A percentile compares a stretch with the other conserved stretches of the same genome.
phyloP scores from a whole-genome alignment of 208 protist species.

The Trypanosoma mega region DNA sequence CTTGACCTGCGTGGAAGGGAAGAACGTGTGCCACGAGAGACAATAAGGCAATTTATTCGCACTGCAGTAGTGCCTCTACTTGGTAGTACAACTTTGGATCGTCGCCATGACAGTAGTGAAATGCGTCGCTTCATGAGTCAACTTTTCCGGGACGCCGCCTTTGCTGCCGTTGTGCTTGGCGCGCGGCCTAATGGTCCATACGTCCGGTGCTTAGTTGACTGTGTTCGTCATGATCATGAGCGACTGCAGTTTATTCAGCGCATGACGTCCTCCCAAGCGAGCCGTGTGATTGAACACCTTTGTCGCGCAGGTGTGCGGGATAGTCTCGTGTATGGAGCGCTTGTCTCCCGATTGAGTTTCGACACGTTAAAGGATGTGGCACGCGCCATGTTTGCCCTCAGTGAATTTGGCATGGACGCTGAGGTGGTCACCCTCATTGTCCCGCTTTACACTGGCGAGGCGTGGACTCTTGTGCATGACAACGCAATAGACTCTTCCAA shows the following conservation, averaged over 20 bases:
- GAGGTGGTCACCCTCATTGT: constrained; percentile 61
- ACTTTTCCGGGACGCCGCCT: constrained; percentile 73
- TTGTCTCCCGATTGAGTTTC: constrained; percentile 66
- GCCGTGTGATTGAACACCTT: constrained; percentile 72
- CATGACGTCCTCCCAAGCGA: constrained; percentile 79
- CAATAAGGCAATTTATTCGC: constrained; percentile 61
- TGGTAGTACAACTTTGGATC: constrained; percentile 55
- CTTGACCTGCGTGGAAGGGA: constrained; percentile 42
- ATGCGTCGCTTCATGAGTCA: constrained; percentile 55
- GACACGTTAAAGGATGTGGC: constrained; percentile 54
- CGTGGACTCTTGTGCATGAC: constrained; percentile 32
- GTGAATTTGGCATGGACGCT: constrained; percentile 46
- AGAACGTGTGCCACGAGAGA: constrained; percentile 27
- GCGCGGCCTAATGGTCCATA: constrained; percentile 52
- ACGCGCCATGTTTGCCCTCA: constrained; percentile 71
- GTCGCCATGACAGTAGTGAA: constrained; percentile 42
- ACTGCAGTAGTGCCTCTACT: constrained; percentile 70
- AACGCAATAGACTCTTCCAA: constrained; percentile 20
- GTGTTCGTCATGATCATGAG: constrained; percentile 64
- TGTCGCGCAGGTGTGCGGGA: constrained; percentile 59
- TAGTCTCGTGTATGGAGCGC: constrained; percentile 40
- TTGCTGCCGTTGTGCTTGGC: constrained; percentile 57
- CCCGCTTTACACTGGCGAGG: constrained; percentile 78
- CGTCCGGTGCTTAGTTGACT: constrained; percentile 49
- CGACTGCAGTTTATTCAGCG: constrained; percentile 71